Base-by-base conservation (phyloP, 2,329 filamentous ascomycete genomes). In the Coleophoma cylindrospora region DNA sequence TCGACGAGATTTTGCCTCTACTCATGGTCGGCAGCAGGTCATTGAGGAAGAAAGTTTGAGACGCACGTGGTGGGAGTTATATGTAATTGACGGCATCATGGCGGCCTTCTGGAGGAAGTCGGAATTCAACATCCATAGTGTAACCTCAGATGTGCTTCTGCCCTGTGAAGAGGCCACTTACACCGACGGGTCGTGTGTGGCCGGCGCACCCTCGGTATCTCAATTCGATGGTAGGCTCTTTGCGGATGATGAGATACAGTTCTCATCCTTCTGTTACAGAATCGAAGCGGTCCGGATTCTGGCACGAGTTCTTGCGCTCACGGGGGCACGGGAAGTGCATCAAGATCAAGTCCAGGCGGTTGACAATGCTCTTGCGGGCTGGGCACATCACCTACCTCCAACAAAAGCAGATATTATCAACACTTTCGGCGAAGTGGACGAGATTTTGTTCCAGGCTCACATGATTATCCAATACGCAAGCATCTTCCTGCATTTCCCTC, bases 61-160 rank as follows among this genome's bases (percentile, higher is more conserved):
- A 21, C 78, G 91, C 51, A 96, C 91, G 1, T 96, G 91, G 91
- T 96, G 91, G 91, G 89, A 83, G 57, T 67, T 86, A 48, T 61
- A 58, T 48, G 47, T 61, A 11, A 79, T 89, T 14, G 90, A 95
- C 63, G 88, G 85, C 49, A 86, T 95, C 77, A 77, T 94, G 55
- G 87, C 89, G 5, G 89, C 88, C 3, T 83, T 95, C 58, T 87
- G 87, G 57, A 78, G 83, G 9, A 79, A 81, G 52, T 85, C 86
- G 37, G 84, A 81, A 47, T 88, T 88, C 64, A 67, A 77, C 13
- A 74, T 88, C 12, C 87, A 81, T 55, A 81, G 83, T 50, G 74
- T 90, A 9, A 69, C 74, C 2, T 77, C 80, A 9, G 82, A 88
- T 57, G 86, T 90, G 1, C 79, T 78, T 4, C 74, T 96, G 3